Evolutionary conservation across 2,329 filamentous ascomycete species (phyloP), one percentile per base, ranked within the genome.

Genomic region (Pseudodiploospora longispora): DNA sequence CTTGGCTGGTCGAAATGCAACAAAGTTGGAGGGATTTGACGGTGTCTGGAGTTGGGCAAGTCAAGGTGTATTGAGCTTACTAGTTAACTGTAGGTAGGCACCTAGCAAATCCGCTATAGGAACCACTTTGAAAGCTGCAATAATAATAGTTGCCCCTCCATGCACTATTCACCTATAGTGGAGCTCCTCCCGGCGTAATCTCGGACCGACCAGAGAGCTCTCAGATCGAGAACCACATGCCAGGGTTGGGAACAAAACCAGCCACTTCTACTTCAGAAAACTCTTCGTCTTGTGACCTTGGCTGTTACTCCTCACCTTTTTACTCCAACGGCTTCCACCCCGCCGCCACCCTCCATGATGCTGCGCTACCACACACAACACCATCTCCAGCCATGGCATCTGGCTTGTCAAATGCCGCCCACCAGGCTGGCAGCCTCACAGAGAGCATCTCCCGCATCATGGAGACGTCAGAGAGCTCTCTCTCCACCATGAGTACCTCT

Each of bases 371-470:
- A 52, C 55, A 53, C 52, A 53, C 48, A 56, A 51, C 53, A 59
- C 44, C 50, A 58, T 49, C 51, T 54, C 51, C 59, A 59, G 59
- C 53, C 61, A 68, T 68, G 66, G 63, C 64, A 59, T 66, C 64
- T 57, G 64, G 65, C 53, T 42, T 64, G 55, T 65, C 64, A 56
- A 64, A 55, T 56, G 64, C 58, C 55, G 56, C 59, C 42, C 55
- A 57, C 38, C 54, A 60, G 57, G 60, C 62, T 38, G 54, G 52
- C 53, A 53, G 52, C 52, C 52, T 63, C 54, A 52, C 63, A 41
- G 52, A 58, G 47, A 62, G 55, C 55, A 50, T 66, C 52, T 50
- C 59, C 40, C 45, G 51, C 40, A 55, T 57, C 41, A 55, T 65
- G 46, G 61, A 58, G 40, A 55, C 61, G 30, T 52, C 62, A 5